phyloP scores from a whole-genome alignment of 495 filamentous ascomycete genomes.

The Stereocaulon alpinum region DNA sequence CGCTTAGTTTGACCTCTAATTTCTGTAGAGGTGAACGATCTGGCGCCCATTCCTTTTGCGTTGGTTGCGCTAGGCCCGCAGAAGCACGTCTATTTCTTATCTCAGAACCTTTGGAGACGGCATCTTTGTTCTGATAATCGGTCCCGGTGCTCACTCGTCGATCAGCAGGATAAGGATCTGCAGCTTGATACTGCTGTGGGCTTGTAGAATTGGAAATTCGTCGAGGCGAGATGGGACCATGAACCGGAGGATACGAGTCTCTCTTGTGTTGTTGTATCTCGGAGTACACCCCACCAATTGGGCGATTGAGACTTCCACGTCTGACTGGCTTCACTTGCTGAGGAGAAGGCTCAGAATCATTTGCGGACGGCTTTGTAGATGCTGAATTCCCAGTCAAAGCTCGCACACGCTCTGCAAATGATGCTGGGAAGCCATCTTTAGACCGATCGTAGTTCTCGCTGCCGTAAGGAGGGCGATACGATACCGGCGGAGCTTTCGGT shows the following conservation, averaged over 20 bases:
- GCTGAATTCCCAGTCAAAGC: constrained; percentile 12
- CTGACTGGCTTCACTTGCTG: constrained; percentile 10
- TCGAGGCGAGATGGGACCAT: constrained; percentile 15
- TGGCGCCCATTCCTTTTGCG: constrained; percentile 46
- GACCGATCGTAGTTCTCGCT: constrained; percentile 25
- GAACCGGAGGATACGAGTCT: constrained; percentile 15
- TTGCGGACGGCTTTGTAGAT: constrained; percentile 3
- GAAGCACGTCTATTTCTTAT: constrained; percentile 33
- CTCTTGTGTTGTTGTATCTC: constrained; percentile 19
- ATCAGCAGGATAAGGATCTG: constrained; percentile 3
- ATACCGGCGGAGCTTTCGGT: constrained; percentile 47
- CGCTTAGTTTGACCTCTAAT: constrained; percentile 75
- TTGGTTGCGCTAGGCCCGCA: constrained; percentile 23
- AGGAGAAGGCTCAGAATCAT: background rate
- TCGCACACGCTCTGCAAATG: constrained; percentile 22
- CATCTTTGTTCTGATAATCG: background rate
- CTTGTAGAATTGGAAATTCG: constrained; percentile 15
- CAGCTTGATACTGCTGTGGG: constrained; percentile 8
- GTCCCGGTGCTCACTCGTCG: constrained; percentile 19
- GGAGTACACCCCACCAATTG: constrained; percentile 19
- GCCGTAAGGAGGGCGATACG: constrained; percentile 43
- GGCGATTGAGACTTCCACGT: constrained; percentile 18
- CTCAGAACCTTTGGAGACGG: constrained; percentile 15
- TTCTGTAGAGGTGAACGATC: constrained; percentile 85
- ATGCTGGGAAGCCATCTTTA: constrained; percentile 14